Conservation (phyloP, 23 red algal genomes). For the Pyropia yezoensis region DNA sequence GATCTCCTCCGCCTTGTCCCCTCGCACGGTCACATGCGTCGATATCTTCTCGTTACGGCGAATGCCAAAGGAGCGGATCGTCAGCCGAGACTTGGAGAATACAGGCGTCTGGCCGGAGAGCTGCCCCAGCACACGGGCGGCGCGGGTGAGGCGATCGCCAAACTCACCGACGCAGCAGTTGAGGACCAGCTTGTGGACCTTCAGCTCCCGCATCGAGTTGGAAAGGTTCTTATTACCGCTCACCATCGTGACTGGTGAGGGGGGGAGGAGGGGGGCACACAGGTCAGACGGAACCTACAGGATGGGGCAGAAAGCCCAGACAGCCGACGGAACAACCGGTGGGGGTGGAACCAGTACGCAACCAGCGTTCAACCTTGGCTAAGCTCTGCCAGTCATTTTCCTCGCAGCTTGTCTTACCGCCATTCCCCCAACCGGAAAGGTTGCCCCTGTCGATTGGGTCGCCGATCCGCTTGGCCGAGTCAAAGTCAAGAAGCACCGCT, state of each 20-base stretch:
- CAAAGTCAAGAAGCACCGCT: no score
- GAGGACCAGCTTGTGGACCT: slow-evolving; percentile 94
- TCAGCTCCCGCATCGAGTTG: slow-evolving; percentile 86
- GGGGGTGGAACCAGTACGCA: no score
- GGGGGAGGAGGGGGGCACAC: no score
- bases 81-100: slow-evolving; percentile 68
- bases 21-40: slow-evolving; percentile 85
- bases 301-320: no score
- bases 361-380: no score
- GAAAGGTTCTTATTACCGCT: slow-evolving; percentile 52
- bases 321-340: no score
- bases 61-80: slow-evolving; percentile 93
- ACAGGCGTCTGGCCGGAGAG: slow-evolving; percentile 83
- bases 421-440: no score
- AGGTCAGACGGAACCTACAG: no score
- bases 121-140: slow-evolving; percentile 79
- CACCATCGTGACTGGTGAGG: slow-evolving; percentile 20
- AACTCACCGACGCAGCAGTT: slow-evolving; percentile 93
- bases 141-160: slow-evolving; percentile 86
- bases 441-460: no score
- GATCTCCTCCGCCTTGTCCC: slow-evolving; percentile 88
- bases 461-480: no score
- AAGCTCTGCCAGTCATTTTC: no score
- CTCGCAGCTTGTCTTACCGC: no score
- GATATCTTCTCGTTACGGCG: slow-evolving; percentile 91